Evolutionary conservation across 1,139 yeast species (phyloP).

Genomic region (Geotrichum candidum): DNA sequence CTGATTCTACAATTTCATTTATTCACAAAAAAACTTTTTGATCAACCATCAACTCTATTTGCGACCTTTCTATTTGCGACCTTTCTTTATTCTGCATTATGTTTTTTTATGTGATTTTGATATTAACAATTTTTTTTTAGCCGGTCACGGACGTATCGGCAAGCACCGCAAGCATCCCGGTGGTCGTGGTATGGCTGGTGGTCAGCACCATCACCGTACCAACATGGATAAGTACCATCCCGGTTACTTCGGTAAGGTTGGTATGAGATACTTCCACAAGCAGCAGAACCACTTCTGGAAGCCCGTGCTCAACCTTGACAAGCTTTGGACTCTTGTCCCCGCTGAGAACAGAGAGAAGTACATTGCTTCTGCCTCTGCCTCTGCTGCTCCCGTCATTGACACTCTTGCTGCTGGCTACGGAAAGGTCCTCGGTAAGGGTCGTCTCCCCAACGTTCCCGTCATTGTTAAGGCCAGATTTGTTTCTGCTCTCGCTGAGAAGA

Average conservation of each 20-base stretch:
- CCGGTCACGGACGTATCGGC: slow-evolving; percentile 99
- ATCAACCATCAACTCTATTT: not conserved
- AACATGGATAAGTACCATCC: slow-evolving; percentile 99
- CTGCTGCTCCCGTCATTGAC: slow-evolving; percentile 98
- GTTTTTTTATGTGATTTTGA: not conserved
- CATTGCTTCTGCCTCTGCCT: slow-evolving; percentile 75
- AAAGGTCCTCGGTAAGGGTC: slow-evolving; percentile 99
- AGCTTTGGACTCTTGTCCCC: slow-evolving; percentile 96
- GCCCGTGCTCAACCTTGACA: slow-evolving; percentile 97
- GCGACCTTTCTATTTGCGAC: not conserved
- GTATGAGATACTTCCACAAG: slow-evolving; percentile 99
- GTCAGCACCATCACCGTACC: slow-evolving; percentile 99
- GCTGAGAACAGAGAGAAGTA: slow-evolving; percentile 92
- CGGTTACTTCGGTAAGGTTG: slow-evolving; percentile 99
- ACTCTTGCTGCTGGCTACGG: slow-evolving; percentile 99
- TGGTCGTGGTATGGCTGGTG: slow-evolving; percentile 99
- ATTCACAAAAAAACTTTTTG: not conserved
- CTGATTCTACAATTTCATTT: too few relatives aligned
- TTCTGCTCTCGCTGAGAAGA: slow-evolving; percentile 98
- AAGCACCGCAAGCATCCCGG: slow-evolving; percentile 99
- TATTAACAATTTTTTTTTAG: slow-evolving; percentile 39
- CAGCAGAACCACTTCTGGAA: slow-evolving; percentile 95
- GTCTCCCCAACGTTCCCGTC: slow-evolving; percentile 96
- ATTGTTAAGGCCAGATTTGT: slow-evolving; percentile 99
- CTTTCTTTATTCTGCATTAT: not conserved